Evolutionary conservation across 1,284 basidiomycete genomes (phyloP), one percentile per base, ranked within the genome.

Genomic region (Sphaerobolus stellatus): DNA sequence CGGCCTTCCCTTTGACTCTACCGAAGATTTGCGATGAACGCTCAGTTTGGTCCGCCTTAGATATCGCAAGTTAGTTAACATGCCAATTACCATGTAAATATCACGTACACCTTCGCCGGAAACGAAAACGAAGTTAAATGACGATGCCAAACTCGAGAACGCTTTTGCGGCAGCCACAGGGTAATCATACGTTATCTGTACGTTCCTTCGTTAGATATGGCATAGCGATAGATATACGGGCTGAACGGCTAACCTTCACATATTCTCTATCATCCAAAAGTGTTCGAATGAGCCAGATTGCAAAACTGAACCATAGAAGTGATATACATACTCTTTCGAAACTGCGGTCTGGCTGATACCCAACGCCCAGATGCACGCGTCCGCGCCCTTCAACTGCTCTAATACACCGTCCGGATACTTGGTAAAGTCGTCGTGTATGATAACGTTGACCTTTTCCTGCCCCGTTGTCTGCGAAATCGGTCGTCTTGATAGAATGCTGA

Each of bases 361-460:
- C 31, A 66, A 63, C 1, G 65, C 67, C 68, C 69, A 69, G 13
- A 69, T 58, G 46, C 62, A 65, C 2, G 56, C 66, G 16, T 66
- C 59, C 5, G 65, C 63, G 18, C 62, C 68, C 31, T 62, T 58
- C 33, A 71, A 59, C 18, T 59, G 51, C 2, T 64, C 56, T 14
- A 64, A 52, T 13, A 69, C 40, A 8, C 31, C 13, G 5, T 59
- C 49, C 1, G 66, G 64, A 46, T 60, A 64, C 5, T 46, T 28
- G 1, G 43, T 22, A 38, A 61, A 64, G 52, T 69, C 61, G 5
- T 55, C 38, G 48, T 70, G 68, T 1, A 67, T 57, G 29, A 68
- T 58, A 18, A 67, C 56, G 8, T 54, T 31, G 5, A 64, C 63
- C 48, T 69, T 68, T 7, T 38, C 54, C 2, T 61, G 60, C 16